Evolutionary conservation across 495 filamentous ascomycete species (phyloP).

Genomic region (Penicillium odoratum): DNA sequence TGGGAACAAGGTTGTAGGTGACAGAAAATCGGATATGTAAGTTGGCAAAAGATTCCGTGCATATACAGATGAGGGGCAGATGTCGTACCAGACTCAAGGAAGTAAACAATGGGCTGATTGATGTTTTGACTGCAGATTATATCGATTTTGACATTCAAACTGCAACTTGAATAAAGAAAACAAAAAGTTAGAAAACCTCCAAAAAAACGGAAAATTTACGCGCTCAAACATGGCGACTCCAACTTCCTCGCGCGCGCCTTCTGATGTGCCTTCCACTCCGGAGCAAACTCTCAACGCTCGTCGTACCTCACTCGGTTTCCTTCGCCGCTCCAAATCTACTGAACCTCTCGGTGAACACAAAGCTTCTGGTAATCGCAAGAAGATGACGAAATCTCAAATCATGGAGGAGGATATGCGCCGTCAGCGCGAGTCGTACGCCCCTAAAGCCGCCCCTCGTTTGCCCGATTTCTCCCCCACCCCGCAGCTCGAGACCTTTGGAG

Average conservation of each 20-base stretch:
- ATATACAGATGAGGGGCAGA: not conserved
- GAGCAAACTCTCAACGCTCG: conserved; percentile 29
- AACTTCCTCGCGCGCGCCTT: conserved; percentile 23
- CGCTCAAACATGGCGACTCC: conserved; percentile 22
- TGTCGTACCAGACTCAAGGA: not conserved
- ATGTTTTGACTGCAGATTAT: conserved; percentile 7
- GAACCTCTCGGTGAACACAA: conserved; percentile 49
- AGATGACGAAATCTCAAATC: conserved; percentile 54
- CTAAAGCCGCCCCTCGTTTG: conserved; percentile 73
- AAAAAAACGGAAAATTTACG: conserved; percentile 3
- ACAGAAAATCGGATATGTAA: conserved; percentile 1
- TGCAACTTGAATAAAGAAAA: conserved; percentile 2
- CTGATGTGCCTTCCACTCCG: conserved; percentile 21
- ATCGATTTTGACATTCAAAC: not conserved
- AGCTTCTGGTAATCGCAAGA: conserved; percentile 65
- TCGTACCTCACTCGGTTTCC: conserved; percentile 57
- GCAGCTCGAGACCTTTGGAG: conserved; percentile 70
- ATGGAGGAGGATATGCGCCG: conserved; percentile 67
- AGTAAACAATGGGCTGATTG: not conserved
- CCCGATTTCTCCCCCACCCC: conserved; percentile 70
- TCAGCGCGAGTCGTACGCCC: conserved; percentile 65
- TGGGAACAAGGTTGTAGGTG: not conserved
- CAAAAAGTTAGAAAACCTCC: not conserved
- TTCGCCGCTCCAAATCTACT: conserved; percentile 79
- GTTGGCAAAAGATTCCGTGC: conserved; percentile 6